Evolutionary conservation across 441 rosid genomes (phyloP).

Genomic region (Jatropha podagrica): DNA sequence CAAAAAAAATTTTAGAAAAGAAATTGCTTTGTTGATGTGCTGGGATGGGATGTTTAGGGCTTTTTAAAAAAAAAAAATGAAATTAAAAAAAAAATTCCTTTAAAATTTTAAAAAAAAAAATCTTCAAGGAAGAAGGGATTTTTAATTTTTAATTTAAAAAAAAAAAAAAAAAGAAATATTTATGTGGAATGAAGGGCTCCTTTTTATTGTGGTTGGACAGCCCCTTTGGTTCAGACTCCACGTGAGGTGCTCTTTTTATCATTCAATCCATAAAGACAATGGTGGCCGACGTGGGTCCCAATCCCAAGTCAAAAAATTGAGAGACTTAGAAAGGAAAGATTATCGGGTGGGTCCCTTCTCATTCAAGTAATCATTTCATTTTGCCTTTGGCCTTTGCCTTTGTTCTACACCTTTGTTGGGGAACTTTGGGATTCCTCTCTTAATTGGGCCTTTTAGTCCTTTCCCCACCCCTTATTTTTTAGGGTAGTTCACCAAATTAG

Average conservation of each 20-base stretch:
- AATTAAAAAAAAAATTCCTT: not conserved
- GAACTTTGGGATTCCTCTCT: slow-evolving; percentile 52
- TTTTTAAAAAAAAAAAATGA: not conserved
- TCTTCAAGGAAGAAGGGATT: too few species aligned
- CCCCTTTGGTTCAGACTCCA: slow-evolving; percentile 82
- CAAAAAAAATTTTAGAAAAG: slow-evolving; percentile 29
- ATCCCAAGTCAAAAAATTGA: slow-evolving; percentile 53
- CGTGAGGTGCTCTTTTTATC: slow-evolving; percentile 79
- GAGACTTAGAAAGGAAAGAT: slow-evolving; percentile 41
- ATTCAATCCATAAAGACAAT: slow-evolving; percentile 85
- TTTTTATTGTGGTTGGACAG: slow-evolving; percentile 60
- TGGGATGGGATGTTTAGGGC: not conserved
- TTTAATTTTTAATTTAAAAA: too few species aligned
- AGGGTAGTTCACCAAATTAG: not conserved
- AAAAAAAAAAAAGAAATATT: not conserved
- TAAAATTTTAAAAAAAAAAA: not conserved
- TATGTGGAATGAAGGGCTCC: not conserved
- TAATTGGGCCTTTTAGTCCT: not conserved
- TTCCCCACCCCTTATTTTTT: not conserved
- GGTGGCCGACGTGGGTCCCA: slow-evolving; percentile 64
- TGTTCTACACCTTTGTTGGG: slow-evolving; percentile 51
- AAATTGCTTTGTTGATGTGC: slow-evolving; percentile 41
- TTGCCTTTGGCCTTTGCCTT: slow-evolving; percentile 44
- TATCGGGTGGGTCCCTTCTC: slow-evolving; percentile 48
- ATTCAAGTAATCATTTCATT: slow-evolving; percentile 60